Conservation (phyloP, 2,329 filamentous ascomycete genomes). For the Blumeriella jaapii region DNA sequence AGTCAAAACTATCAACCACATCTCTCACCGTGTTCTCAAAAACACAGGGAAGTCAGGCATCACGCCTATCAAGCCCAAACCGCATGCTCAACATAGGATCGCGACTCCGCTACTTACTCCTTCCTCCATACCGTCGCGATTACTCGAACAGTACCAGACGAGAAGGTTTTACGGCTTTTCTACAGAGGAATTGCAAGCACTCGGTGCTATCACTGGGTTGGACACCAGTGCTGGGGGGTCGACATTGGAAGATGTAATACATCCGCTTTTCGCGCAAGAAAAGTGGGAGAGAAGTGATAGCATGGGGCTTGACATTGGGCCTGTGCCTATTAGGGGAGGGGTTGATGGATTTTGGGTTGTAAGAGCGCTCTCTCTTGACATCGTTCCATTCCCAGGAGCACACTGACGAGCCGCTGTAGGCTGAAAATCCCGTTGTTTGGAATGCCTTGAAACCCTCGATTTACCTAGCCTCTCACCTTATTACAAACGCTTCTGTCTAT, state of each 20-base stretch:
- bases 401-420: neutral
- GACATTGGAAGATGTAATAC: conserved; percentile 2
- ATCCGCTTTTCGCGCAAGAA: conserved; percentile 4
- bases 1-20: neutral
- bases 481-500: conserved; percentile 2
- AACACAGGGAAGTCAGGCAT: conserved; percentile 3
- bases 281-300: conserved; percentile 5
- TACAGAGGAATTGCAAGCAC: neutral
- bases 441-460: conserved; percentile 1
- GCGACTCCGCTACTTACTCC: neutral
- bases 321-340: conserved; percentile 5
- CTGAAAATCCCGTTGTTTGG: conserved; percentile 4
- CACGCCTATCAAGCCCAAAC: conserved; percentile 1
- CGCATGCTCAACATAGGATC: neutral
- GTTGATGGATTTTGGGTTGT: conserved; percentile 10
- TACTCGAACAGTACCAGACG: conserved; percentile 1
- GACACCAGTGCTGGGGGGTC: neutral
- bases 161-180: conserved; percentile 1
- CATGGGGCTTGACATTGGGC: conserved; percentile 6
- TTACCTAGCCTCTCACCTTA: conserved; percentile 1
- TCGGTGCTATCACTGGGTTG: neutral
- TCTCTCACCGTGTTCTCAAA: conserved; percentile 3
- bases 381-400: conserved; percentile 25
- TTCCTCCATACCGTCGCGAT: neutral
- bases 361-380: conserved; percentile 32